Percentiles rank a stretch among this genome's conserved stretches.
These are phyloP conservation scores for Bruguiera gymnorhiza DNA, from an alignment of 345 rosid species.

Conservation along the genomic window DNA sequence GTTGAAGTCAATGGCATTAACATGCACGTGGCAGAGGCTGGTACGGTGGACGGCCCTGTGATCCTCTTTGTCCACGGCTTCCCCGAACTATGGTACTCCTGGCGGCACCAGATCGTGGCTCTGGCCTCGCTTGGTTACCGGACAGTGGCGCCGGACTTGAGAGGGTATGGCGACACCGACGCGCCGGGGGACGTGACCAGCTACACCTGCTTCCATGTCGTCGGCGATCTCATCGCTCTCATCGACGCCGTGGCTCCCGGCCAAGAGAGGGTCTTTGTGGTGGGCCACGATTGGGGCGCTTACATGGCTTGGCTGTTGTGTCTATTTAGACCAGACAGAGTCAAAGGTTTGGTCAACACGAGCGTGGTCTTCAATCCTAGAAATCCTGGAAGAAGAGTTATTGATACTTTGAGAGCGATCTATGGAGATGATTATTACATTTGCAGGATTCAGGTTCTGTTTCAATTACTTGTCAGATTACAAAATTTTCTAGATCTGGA, in stretches of 20 bases:
- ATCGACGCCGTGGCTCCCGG: conserved; percentile 41
- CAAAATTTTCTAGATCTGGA: too few species aligned
- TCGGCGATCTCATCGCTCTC: conserved; percentile 40
- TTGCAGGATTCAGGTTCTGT: conserved; percentile 13
- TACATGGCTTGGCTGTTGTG: conserved; percentile 56
- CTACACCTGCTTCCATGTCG: conserved; percentile 21
- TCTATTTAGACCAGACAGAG: conserved; percentile 54
- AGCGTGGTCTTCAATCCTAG: conserved; percentile 40
- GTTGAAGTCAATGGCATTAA: conserved; percentile 24
- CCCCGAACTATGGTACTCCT: conserved; percentile 36
- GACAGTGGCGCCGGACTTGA: conserved; percentile 36
- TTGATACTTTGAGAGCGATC: background rate
- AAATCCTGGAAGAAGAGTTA: conserved; percentile 1
- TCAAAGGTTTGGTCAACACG: conserved; percentile 57
- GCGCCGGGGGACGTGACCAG: conserved; percentile 15
- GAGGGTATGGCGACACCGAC: conserved; percentile 36
- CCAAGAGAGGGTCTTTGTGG: conserved; percentile 48
- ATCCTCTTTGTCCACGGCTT: conserved; percentile 32
- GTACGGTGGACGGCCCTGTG: conserved; percentile 22
- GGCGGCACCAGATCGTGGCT: conserved; percentile 37
- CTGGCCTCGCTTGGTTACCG: conserved; percentile 32
- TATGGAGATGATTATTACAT: conserved; percentile 22
- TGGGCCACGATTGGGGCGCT: conserved; percentile 84
- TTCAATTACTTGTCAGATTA: too few species aligned
- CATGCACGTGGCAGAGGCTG: conserved; percentile 27